These are phyloP conservation scores for Phoenix dactylifera DNA, from an alignment of 176 grass and related monocot species.

Conservation along the genomic window DNA sequence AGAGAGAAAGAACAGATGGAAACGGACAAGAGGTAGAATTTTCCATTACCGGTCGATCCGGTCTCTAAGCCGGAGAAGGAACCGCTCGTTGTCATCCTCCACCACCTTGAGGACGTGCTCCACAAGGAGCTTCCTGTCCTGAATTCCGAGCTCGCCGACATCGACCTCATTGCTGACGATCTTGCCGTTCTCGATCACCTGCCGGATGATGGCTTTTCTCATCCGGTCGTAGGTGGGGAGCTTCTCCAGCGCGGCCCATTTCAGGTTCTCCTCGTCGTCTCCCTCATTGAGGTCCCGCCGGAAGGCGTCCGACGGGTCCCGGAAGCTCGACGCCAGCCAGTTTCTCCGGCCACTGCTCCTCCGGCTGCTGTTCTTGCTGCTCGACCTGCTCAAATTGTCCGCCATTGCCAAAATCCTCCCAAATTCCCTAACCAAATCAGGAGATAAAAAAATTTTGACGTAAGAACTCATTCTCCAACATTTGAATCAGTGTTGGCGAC, in stretches of 20 bases:
- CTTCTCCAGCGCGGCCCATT: conserved; percentile 87
- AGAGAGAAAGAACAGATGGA: no score
- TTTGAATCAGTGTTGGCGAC: no score
- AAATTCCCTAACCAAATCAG: no score
- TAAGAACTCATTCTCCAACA: no score
- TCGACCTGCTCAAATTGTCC: no score
- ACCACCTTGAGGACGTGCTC: conserved; percentile 47
- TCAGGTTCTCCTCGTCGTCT: conserved; percentile 78
- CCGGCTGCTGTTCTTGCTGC: no score
- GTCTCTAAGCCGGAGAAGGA: conserved; percentile 32
- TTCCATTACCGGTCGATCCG: conserved; percentile 41
- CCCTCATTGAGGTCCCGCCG: conserved; percentile 14
- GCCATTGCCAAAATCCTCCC: no score
- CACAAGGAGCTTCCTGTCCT: conserved; percentile 29
- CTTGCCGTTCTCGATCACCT: conserved; percentile 10
- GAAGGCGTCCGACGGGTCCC: conserved; percentile 28
- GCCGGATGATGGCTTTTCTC: conserved; percentile 38
- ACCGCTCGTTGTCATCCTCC: conserved; percentile 66
- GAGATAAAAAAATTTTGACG: no score
- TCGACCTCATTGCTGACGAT: conserved; percentile 31
- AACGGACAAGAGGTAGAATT: not conserved
- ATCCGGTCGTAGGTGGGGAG: conserved; percentile 90
- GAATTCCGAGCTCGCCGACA: conserved; percentile 29
- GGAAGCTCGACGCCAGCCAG: conserved; percentile 17
- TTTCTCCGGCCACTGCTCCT: conserved; percentile 18